Evolutionary conservation across 176 grass and related monocot genomes (phyloP).

Genomic region (Pharus latifolius): DNA sequence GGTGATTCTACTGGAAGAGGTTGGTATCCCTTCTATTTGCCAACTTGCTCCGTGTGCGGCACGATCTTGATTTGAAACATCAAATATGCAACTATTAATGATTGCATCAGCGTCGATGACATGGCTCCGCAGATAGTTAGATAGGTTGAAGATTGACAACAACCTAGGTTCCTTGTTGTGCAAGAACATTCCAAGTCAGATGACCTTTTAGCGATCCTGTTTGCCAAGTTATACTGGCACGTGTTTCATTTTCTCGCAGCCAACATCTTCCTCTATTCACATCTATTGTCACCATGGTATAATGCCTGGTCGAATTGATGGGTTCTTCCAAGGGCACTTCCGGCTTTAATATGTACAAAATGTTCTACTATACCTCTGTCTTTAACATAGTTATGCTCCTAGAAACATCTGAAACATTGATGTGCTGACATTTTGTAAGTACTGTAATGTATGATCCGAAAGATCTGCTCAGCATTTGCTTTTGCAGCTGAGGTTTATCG

Average conservation of each 20-base stretch:
- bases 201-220: not conserved
- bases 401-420: not conserved
- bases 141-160: not conserved
- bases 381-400: not conserved
- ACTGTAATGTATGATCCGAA: constrained; percentile 5
- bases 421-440: not conserved
- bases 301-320: not conserved
- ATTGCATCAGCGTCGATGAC: not conserved
- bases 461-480: not conserved
- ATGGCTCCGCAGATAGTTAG: not conserved
- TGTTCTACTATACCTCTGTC: not conserved
- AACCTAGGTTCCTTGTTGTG: not conserved
- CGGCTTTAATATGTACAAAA: not conserved
- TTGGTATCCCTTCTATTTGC: not conserved
- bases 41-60: not conserved
- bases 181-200: not conserved
- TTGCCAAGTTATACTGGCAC: not conserved
- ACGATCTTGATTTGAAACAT: constrained; percentile 17
- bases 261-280: not conserved
- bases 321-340: not conserved
- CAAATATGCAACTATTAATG: not conserved
- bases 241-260: not conserved
- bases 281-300: not conserved
- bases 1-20: not conserved
- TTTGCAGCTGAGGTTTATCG: not conserved